Base-by-base conservation (phyloP, 441 rosid species). In the Gossypium laxum region DNA sequence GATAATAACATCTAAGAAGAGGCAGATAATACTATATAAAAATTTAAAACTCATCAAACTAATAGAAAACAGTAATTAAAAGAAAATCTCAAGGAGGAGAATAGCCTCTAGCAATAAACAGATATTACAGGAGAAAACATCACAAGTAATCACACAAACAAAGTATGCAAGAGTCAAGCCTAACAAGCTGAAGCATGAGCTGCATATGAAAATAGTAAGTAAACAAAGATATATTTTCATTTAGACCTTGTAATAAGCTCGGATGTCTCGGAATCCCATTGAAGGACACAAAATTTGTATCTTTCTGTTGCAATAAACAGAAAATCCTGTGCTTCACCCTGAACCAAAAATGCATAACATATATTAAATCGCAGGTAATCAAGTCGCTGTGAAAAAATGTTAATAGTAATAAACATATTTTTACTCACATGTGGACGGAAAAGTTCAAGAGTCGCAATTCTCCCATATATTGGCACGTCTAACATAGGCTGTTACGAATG, bases 311-410 rank as follows among this genome's bases (percentile, higher is more conserved):
- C 96, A 76, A 93, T 90, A 73, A 93, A 93, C 24, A 93, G 81
- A 84, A 91, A 93, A 74, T 93, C 98, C 72, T 93, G 98, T 2
- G 88, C 81, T 85, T 91, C 98, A 0, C 98, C 97, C 98, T 91
- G 83, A 74, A 14, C 71, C 54, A 77, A 75, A 56, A 63, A 10
- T 30, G 57, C 41, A 12, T 47, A 34, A 67, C 2, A 5, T 12
- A 61, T 18, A 10, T 26, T 62, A 30, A 30, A 30, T 7, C 57
- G 57, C 19, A 32, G 7, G 24, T n/a, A 43, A 43, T n/a, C 15
- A 17, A 19, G 4, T 5, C 17, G n/a, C n/a, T 22, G 34, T 6
- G 26, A 2, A 5, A 12, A 14, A 18, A 18, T 6, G 3, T 26
- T 5, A 7, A 61, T 28, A 18, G 3, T 54, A 72, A 63, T 22